A percentile compares a stretch with the other conserved stretches of the same genome.
Evolutionary conservation across 192 early-diverging fungal genomes (phyloP).

Genomic region (Lobosporangium transversale): DNA sequence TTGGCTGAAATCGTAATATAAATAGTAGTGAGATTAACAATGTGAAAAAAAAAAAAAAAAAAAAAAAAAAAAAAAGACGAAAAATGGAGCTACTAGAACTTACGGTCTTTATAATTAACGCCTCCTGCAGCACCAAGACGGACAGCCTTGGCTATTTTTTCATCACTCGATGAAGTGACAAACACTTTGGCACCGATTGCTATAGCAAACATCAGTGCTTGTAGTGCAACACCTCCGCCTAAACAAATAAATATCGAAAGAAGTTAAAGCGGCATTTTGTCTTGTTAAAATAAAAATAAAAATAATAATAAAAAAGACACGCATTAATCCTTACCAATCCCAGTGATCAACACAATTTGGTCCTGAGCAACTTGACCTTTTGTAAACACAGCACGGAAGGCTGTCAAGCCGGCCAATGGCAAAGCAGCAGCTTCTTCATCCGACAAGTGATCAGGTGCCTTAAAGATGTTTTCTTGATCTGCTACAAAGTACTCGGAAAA

Average conservation of each 20-base stretch:
- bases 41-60: too few species aligned
- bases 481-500: conserved; percentile 66
- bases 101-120: conserved; percentile 74
- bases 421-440: conserved; percentile 71
- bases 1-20: conserved; percentile 46
- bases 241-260: neutral
- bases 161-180: conserved; percentile 71
- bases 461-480: conserved; percentile 54
- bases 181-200: conserved; percentile 74
- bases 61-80: too few species aligned
- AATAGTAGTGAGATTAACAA: too few species aligned
- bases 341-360: conserved; percentile 71
- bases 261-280: neutral
- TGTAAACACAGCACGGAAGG: conserved; percentile 70
- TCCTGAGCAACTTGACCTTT: conserved; percentile 63
- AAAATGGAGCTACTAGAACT: too few species aligned
- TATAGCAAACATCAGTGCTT: conserved; percentile 72
- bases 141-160: conserved; percentile 71
- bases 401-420: conserved; percentile 73
- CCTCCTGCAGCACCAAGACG: conserved; percentile 74
- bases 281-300: neutral
- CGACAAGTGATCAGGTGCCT: conserved; percentile 67
- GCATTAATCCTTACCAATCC: conserved; percentile 59
- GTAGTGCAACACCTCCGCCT: conserved; percentile 76
- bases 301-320: neutral